Percentiles rank a stretch among this genome's conserved stretches.
Conservation (phyloP, 78 protist species). For the Dictyostelium intermedium region DNA sequence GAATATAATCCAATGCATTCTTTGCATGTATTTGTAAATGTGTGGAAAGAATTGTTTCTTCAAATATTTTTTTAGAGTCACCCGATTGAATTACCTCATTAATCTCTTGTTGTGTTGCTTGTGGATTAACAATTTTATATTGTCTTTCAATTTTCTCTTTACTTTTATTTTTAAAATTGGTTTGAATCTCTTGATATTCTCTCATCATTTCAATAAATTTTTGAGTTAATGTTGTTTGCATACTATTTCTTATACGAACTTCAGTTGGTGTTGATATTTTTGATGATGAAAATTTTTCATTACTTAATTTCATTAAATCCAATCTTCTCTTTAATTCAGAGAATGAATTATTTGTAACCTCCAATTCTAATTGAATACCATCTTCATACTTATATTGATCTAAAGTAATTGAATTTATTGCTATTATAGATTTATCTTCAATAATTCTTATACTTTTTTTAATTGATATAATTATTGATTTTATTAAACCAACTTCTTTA, state of each 20-base stretch:
- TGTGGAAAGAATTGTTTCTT: slow-evolving; percentile 73
- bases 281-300: slow-evolving; percentile 16
- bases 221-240: slow-evolving; percentile 73
- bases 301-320: slow-evolving; percentile 68
- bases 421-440: slow-evolving; percentile 62
- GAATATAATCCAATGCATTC: slow-evolving; percentile 81
- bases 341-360: slow-evolving; percentile 66
- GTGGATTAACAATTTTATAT: slow-evolving; percentile 85
- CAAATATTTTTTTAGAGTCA: slow-evolving; percentile 74
- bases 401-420: slow-evolving; percentile 68
- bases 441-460: slow-evolving; percentile 58
- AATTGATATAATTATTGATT: slow-evolving; percentile 48
- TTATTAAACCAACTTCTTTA: slow-evolving; percentile 72
- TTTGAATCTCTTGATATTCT: slow-evolving; percentile 89
- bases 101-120: slow-evolving; percentile 90
- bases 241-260: slow-evolving; percentile 63
- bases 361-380: slow-evolving; percentile 71
- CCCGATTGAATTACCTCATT: slow-evolving; percentile 80
- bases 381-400: slow-evolving; percentile 69
- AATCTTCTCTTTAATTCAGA: slow-evolving; percentile 72
- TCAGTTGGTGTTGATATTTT: slow-evolving; percentile 50
- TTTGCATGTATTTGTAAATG: slow-evolving; percentile 72
- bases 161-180: slow-evolving; percentile 74
- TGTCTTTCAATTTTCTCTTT: slow-evolving; percentile 89
- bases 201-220: slow-evolving; percentile 88